These are phyloP conservation scores for Eucalyptus shirleyi DNA, from an alignment of 345 rosid genomes.

Conservation along the genomic window DNA sequence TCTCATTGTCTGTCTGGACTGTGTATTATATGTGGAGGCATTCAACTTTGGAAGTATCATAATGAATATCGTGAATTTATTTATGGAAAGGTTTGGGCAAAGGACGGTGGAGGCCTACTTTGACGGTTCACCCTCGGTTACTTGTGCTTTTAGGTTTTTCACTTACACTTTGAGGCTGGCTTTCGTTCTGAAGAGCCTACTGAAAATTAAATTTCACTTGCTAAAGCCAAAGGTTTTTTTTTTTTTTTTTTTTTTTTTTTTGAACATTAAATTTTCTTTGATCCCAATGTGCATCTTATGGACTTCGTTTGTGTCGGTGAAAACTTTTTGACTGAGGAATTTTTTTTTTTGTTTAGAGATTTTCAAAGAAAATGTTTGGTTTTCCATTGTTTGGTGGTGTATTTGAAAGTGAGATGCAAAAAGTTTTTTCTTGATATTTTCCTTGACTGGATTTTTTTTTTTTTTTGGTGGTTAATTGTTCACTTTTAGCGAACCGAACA, in stretches of 20 bases:
- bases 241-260: not conserved
- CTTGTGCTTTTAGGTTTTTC: not conserved
- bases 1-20: not conserved
- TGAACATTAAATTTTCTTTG: not conserved
- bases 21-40: not conserved
- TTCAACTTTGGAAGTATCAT: not conserved
- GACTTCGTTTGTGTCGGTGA: not conserved
- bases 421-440: not conserved
- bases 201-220: not conserved
- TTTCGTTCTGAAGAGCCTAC: not conserved
- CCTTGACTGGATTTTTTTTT: not conserved
- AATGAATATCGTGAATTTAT: not conserved
- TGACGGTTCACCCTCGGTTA: not conserved
- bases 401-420: not conserved
- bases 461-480: not conserved
- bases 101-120: not conserved
- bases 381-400: not conserved
- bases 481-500: not conserved
- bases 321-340: not conserved
- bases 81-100: not conserved
- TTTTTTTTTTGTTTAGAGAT: not conserved
- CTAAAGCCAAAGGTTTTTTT: not conserved
- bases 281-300: not conserved
- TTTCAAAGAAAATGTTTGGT: not conserved
- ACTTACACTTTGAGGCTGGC: not conserved